phyloP scores from a whole-genome alignment of 1,284 basidiomycete genomes.

The Trichosporon sp. region DNA sequence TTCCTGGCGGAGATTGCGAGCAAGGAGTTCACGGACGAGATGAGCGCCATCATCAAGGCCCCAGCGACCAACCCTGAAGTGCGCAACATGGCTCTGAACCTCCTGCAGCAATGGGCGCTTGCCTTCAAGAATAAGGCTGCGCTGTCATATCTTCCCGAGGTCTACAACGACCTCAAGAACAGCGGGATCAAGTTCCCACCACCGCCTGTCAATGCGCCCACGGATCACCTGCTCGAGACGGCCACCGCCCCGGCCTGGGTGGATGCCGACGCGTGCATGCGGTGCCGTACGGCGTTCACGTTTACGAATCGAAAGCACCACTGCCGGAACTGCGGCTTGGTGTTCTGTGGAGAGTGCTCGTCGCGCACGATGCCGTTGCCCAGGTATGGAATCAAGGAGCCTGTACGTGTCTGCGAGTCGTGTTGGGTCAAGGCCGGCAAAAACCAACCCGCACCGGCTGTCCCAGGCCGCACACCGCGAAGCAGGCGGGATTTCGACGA shows the following conservation, averaged over 20 bases:
- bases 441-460: slow-evolving; percentile 35
- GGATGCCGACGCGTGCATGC: slow-evolving; percentile 89
- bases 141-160: slow-evolving; percentile 70
- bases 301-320: slow-evolving; percentile 98
- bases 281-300: slow-evolving; percentile 85
- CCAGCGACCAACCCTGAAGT: slow-evolving; percentile 70
- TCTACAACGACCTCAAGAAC: slow-evolving; percentile 69
- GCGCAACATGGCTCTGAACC: slow-evolving; percentile 69
- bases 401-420: slow-evolving; percentile 90
- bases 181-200: slow-evolving; percentile 59
- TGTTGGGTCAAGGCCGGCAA: slow-evolving; percentile 69
- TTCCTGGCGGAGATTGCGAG: slow-evolving; percentile 81
- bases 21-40: slow-evolving; percentile 86
- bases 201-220: slow-evolving; percentile 34
- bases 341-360: slow-evolving; percentile 93
- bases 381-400: slow-evolving; percentile 88
- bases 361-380: slow-evolving; percentile 79
- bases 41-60: slow-evolving; percentile 40
- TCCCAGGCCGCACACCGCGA: slow-evolving; percentile 40
- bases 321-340: slow-evolving; percentile 94
- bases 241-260: slow-evolving; percentile 81
- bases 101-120: slow-evolving; percentile 88
- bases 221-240: slow-evolving; percentile 43
- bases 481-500: slow-evolving; percentile 62
- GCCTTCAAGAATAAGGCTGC: slow-evolving; percentile 76